A percentile compares a stretch with the other conserved stretches of the same genome.
Conservation (phyloP, 2,329 filamentous ascomycete genomes). For the Stagonosporopsis rhizophila region DNA sequence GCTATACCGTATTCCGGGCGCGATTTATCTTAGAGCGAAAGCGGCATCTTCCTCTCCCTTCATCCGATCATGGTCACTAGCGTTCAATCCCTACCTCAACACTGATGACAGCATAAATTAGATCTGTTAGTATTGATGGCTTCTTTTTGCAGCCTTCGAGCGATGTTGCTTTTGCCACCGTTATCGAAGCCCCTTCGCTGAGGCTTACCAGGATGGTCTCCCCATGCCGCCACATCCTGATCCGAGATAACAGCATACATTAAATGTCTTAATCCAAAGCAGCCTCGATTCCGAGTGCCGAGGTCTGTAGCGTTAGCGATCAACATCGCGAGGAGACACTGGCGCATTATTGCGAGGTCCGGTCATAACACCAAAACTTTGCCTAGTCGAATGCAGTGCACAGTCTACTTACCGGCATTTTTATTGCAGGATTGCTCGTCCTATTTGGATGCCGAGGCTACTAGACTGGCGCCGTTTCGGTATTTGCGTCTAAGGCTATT, state of each 20-base stretch:
- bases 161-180: background rate
- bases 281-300: background rate
- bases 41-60: too few relatives aligned
- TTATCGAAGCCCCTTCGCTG: background rate
- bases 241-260: background rate
- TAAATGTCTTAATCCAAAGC: background rate
- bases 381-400: background rate
- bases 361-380: background rate
- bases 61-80: too few relatives aligned
- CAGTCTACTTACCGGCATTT: background rate
- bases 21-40: too few relatives aligned
- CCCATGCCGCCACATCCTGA: background rate
- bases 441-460: background rate
- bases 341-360: background rate
- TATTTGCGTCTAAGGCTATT: background rate
- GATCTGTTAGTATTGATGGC: background rate
- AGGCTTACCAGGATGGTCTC: background rate
- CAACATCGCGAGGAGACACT: background rate
- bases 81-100: too few relatives aligned
- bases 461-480: conserved; percentile 2
- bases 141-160: background rate
- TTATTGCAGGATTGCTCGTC: conserved; percentile 1
- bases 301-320: background rate
- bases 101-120: background rate
- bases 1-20: too few relatives aligned